phyloP scores from a whole-genome alignment of 2,329 filamentous ascomycete species.

The Albophoma yamanashiensis region DNA sequence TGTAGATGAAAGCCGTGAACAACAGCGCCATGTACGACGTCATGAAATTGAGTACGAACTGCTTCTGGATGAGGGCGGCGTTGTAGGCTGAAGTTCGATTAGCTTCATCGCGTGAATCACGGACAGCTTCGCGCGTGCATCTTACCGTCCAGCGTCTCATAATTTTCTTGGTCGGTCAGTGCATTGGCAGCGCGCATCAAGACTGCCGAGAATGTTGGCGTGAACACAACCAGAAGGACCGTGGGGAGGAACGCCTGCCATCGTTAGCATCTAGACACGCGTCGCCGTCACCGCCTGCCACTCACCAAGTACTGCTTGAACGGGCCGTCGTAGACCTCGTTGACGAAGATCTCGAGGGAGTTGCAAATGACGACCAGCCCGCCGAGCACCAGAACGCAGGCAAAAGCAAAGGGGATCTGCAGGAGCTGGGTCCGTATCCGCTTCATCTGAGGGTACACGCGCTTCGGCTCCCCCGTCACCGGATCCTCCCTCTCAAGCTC shows the following conservation, averaged over 20 bases:
- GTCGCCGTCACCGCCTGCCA: slow-evolving; percentile 1
- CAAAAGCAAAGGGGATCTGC: slow-evolving; percentile 74
- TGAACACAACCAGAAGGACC: slow-evolving; percentile 68
- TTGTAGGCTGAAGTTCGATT: slow-evolving; percentile 50
- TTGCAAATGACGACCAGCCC: slow-evolving; percentile 79
- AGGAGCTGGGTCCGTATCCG: slow-evolving; percentile 67
- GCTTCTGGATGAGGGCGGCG: slow-evolving; percentile 77
- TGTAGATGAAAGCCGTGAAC: slow-evolving; percentile 87
- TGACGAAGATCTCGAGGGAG: slow-evolving; percentile 90
- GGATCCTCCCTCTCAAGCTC: slow-evolving; percentile 69
- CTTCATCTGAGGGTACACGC: slow-evolving; percentile 66
- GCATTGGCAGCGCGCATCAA: slow-evolving; percentile 67
- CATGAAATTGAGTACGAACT: slow-evolving; percentile 94
- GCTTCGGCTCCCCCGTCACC: slow-evolving; percentile 68
- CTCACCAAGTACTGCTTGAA: slow-evolving; percentile 74
- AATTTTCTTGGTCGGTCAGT: slow-evolving; percentile 81
- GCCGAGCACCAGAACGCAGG: slow-evolving; percentile 62
- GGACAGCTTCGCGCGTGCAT: background rate
- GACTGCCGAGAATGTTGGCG: slow-evolving; percentile 67
- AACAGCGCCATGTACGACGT: slow-evolving; percentile 90
- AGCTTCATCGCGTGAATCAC: background rate
- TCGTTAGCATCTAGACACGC: slow-evolving; percentile 5
- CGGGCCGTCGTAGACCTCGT: slow-evolving; percentile 83
- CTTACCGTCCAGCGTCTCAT: slow-evolving; percentile 67
- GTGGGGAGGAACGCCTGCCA: slow-evolving; percentile 78